These are phyloP conservation scores for Anthracocystis setariae DNA, from an alignment of 1,284 basidiomycete genomes.

Conservation along the genomic window DNA sequence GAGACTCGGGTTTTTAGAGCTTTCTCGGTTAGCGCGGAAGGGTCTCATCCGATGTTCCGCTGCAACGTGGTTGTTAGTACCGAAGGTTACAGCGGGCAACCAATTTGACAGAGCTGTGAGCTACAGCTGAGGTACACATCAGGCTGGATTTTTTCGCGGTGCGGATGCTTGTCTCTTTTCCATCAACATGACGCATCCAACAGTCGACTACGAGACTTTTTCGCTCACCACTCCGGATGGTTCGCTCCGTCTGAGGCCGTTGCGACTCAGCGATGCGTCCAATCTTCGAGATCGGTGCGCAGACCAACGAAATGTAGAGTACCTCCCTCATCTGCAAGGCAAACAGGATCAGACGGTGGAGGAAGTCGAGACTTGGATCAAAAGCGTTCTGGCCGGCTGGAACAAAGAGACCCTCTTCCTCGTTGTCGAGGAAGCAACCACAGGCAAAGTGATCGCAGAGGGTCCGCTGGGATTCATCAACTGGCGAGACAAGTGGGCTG, in stretches of 20 bases:
- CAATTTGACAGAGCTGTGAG: too few relatives aligned
- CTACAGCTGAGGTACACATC: too few relatives aligned
- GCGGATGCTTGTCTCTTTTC: not conserved
- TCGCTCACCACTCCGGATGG: conserved; percentile 2
- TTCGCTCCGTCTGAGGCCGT: conserved; percentile 9
- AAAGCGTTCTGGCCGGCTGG: conserved; percentile 19
- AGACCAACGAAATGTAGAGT: conserved; percentile 18
- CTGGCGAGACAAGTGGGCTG: conserved; percentile 15
- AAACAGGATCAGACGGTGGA: conserved; percentile 25
- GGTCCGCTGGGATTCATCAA: conserved; percentile 31
- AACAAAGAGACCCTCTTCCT: conserved; percentile 40
- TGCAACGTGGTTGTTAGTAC: not conserved
- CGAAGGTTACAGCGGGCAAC: too few relatives aligned
- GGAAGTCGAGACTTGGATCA: conserved; percentile 28
- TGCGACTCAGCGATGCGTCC: conserved; percentile 22
- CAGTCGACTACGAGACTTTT: conserved; percentile 24
- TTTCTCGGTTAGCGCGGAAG: not conserved
- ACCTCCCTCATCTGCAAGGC: conserved; percentile 31
- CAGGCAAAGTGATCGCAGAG: conserved; percentile 21
- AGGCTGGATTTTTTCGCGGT: too few relatives aligned
- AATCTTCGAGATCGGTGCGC: conserved; percentile 38
- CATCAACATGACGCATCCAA: conserved; percentile 23
- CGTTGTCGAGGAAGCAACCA: conserved; percentile 16
- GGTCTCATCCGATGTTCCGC: not conserved
- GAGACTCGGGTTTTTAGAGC: too few relatives aligned